These are phyloP conservation scores for Coemansia furcata DNA, from an alignment of 192 early-diverging fungal species.

Conservation along the genomic window DNA sequence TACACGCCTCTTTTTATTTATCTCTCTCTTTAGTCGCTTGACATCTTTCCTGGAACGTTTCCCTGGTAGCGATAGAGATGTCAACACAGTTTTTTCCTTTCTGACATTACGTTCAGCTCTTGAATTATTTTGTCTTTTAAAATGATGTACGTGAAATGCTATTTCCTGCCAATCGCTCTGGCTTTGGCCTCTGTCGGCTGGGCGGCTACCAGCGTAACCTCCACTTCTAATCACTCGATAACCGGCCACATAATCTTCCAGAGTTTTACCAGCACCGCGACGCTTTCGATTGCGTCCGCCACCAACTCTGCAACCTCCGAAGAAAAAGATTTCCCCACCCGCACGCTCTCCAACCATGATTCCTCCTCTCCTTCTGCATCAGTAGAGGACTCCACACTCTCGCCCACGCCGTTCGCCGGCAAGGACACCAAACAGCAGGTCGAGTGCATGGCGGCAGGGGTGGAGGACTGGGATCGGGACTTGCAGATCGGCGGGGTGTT, in stretches of 20 bases:
- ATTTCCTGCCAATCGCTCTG: neutral
- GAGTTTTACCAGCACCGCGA: constrained; percentile 10
- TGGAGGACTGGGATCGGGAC: constrained; percentile 41
- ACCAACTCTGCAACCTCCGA: neutral
- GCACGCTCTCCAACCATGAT: neutral
- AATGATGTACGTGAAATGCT: neutral
- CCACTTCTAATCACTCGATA: constrained; percentile 10
- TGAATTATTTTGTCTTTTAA: neutral
- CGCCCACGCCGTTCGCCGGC: neutral
- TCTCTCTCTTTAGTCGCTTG: neutral
- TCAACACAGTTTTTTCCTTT: too few species aligned
- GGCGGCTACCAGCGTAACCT: neutral
- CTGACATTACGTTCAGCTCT: neutral
- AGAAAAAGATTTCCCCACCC: neutral
- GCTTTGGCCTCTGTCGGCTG: neutral
- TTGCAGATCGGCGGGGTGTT: constrained; percentile 58
- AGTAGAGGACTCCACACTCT: neutral
- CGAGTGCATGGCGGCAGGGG: constrained; percentile 34
- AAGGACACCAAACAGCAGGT: neutral
- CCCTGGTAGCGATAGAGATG: too few species aligned
- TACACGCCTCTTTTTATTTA: neutral
- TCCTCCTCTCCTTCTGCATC: neutral
- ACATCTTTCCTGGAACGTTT: too few species aligned
- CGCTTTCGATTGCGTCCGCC: neutral
- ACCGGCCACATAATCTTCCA: constrained; percentile 38